Evolutionary conservation across 1,284 basidiomycete species (phyloP), one percentile per base, ranked within the genome.

Genomic region (Ustilago nuda): DNA sequence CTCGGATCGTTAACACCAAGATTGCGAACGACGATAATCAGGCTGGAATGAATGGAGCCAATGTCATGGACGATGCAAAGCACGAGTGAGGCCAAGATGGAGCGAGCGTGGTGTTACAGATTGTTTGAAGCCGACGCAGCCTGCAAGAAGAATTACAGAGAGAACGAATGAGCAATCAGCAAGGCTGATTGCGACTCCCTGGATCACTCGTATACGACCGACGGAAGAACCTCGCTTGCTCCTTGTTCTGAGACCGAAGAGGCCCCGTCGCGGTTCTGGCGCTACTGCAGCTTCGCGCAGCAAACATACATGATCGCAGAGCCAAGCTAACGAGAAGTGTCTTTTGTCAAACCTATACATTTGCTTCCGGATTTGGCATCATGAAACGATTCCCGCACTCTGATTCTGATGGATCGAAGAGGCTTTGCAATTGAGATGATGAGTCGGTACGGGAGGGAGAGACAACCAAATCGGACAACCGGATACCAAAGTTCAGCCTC

Each of bases 401-500:
- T 7, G 17, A 17, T 12, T 15, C 17, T 12, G 17, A 41, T 17
- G 39, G 17, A 41, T 27, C 37, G 8, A 19, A 23, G 19, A 23
- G 5, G 45, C 45, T 27, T 48, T 30, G 45, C 2, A 12, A 7
- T 13, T 32, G 27, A 50, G n/a, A 50, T n/a, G 43, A 45, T 45
- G 43, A 11, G 19, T 17, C 1, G 19, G n/a, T 19, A 45, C n/a
- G n/a, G 43, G 19, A 17, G 5, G 43, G 48, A 12, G 48, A 32
- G 27, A 32, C 6, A 13, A 30, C 35, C 12, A 33, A 53, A 56
- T 30, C 13, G 35, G 35, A 41, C 36, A 55, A 41, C 35, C 15
- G 6, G 41, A n/a, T 52, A n/a, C 52, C 55, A 64, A 64, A 55
- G 61, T 64, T 64, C 61, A 57, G 33, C 45, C 61, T 64, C 61